Base-by-base conservation (phyloP, 371 early-diverging fungal genomes). In the Apophysomyces variabilis region DNA sequence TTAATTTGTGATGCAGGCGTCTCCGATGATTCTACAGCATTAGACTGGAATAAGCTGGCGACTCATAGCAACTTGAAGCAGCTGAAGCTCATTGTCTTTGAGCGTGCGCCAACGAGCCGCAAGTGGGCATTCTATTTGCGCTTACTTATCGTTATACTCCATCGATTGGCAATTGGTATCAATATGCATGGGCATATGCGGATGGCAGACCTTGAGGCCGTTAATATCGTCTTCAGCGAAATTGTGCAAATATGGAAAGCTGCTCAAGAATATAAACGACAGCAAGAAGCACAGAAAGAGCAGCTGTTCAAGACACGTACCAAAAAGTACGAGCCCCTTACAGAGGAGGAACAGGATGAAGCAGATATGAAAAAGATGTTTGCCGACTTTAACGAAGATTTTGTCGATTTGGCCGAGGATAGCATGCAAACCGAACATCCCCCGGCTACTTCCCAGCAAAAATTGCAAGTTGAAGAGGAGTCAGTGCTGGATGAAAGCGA, bases 291-390 rank as follows among this genome's bases (percentile, higher is more conserved):
- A 6, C 94, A 94, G 71, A 85, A 90, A 58, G 89, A 92, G 50
- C 82, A 82, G 11, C 76, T 95, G 57, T 96, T 89, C 82, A 91
- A 90, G 71, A 86, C 85, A 60, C 89, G 90, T 45, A 84, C 85
- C 44, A 85, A 82, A 65, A 85, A 82, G 45, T 85, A 91, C 50
- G 84, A 88, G 26, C 80, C 89, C 57, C 67, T 79, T 26, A 87
- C 88, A 14, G 92, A 91, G 35, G 93, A 93, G 62, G 91, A 90
- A 43, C 76, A 85, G 1, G 91, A 92, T 35, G 92, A 91, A 64
- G 77, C 74, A 47, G 89, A 93, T 58, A 76, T 92, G 61, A 79
- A 77, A 57, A 87, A 89, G 63, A 79, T 88, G 46, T 95, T 96
- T 84, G 94, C 93, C 3, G 91, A 92, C 65, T 92, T 87, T 67